These are phyloP conservation scores for Chamaenerion angustifolium DNA, from an alignment of 345 rosid species.

Conservation along the genomic window DNA sequence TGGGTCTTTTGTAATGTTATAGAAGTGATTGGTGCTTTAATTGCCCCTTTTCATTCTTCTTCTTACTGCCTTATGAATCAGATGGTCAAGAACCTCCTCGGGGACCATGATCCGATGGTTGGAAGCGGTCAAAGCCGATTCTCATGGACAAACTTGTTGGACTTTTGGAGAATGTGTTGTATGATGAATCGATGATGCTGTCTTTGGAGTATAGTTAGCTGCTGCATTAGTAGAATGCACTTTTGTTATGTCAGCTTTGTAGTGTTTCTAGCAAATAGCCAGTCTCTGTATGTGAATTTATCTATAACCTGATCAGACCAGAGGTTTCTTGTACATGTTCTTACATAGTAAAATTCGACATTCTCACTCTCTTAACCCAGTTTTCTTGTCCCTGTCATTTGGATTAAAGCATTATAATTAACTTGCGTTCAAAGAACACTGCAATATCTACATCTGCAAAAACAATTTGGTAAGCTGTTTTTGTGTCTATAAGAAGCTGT, in stretches of 20 bases:
- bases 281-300: slow-evolving; percentile 2
- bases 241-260: neutral
- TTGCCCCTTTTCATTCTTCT: slow-evolving; percentile 1
- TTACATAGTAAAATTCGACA: too few species aligned
- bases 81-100: slow-evolving; percentile 1
- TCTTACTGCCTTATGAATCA: slow-evolving; percentile 3
- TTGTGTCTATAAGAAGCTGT: too few species aligned
- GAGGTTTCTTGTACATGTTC: too few species aligned
- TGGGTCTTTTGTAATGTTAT: too few species aligned
- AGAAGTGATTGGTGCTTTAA: too few species aligned
- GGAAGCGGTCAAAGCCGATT: neutral
- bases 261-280: neutral
- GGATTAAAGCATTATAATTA: too few species aligned
- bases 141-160: neutral
- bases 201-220: neutral
- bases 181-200: neutral
- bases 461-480: too few species aligned
- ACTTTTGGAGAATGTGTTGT: slow-evolving; percentile 1
- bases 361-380: too few species aligned
- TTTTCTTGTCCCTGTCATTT: too few species aligned
- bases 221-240: neutral
- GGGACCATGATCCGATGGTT: slow-evolving; percentile 2
- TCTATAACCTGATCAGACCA: neutral
- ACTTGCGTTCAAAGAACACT: too few species aligned
- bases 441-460: too few species aligned